phyloP scores from a whole-genome alignment of 805 yeast species.

The Torulaspora quercuum region DNA sequence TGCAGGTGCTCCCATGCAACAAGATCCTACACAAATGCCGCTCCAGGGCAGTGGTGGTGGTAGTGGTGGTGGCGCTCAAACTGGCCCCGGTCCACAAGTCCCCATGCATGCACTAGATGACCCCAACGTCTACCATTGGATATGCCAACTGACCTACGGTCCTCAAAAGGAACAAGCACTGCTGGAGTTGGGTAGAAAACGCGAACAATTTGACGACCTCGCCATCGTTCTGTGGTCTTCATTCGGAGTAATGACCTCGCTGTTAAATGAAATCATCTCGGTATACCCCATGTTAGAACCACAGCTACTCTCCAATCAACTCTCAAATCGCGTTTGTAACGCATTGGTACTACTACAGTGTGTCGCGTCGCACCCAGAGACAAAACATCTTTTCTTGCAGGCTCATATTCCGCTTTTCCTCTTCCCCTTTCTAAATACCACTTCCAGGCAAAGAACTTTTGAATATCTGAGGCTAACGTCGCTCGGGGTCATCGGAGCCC shows the following conservation, averaged over 20 bases:
- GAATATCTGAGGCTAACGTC: constrained; percentile 91
- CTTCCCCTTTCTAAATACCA: constrained; percentile 91
- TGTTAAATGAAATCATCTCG: constrained; percentile 82
- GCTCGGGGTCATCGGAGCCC: constrained; percentile 93
- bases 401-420: constrained; percentile 91
- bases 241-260: constrained; percentile 91
- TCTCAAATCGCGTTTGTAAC: constrained; percentile 90
- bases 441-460: constrained; percentile 86
- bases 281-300: constrained; percentile 90
- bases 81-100: constrained; percentile 4
- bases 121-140: constrained; percentile 85
- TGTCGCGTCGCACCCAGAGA: constrained; percentile 92
- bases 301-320: constrained; percentile 77
- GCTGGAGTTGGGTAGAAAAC: constrained; percentile 84
- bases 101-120: constrained; percentile 55
- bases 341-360: constrained; percentile 93
- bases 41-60: constrained; percentile 9
- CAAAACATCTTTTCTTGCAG: constrained; percentile 75
- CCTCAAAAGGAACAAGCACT: constrained; percentile 90
- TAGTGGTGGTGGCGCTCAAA: constrained; percentile 5
- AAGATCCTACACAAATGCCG: constrained; percentile 1
- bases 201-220: constrained; percentile 91
- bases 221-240: constrained; percentile 94
- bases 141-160: constrained; percentile 83
- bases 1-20: constrained; percentile 3